These are phyloP conservation scores for Amanita exitialis DNA, from an alignment of 768 basidiomycete genomes.

Conservation along the genomic window DNA sequence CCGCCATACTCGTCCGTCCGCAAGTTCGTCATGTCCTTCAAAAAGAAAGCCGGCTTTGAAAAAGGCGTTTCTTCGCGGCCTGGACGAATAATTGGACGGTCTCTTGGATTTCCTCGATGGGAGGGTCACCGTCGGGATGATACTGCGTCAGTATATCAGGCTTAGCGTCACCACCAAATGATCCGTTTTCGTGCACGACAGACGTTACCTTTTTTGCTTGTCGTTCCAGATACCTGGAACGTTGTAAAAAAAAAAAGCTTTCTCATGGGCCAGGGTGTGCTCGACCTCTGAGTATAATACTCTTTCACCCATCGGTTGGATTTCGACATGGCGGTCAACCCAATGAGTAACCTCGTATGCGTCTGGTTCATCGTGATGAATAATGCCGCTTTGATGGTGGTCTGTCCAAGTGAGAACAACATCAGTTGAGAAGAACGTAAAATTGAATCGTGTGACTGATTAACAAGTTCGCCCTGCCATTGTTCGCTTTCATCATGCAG, in stretches of 20 bases:
- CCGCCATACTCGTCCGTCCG: constrained; percentile 65
- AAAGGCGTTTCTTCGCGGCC: constrained; percentile 47
- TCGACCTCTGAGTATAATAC: constrained; percentile 39
- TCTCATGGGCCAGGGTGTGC: constrained; percentile 27
- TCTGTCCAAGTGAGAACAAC: too few species aligned
- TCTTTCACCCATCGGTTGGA: constrained; percentile 23
- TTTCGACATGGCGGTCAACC: too few species aligned
- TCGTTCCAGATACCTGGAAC: constrained; percentile 49
- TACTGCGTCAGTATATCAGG: constrained; percentile 21
- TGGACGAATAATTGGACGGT: constrained; percentile 38
- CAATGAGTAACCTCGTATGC: too few species aligned
- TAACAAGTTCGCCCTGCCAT: too few species aligned
- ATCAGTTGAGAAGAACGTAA: too few species aligned
- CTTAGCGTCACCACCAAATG: constrained; percentile 31
- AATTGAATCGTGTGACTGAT: too few species aligned
- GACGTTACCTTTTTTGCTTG: constrained; percentile 24
- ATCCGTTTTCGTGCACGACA: constrained; percentile 11
- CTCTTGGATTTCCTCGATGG: constrained; percentile 36
- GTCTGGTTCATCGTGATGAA: too few species aligned
- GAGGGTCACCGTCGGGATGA: constrained; percentile 11
- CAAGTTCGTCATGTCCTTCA: constrained; percentile 42
- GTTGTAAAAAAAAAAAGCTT: constrained; percentile 31
- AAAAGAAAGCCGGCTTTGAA: constrained; percentile 56
- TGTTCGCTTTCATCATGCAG: too few species aligned
- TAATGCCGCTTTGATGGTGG: too few species aligned